Evolutionary conservation across 257 asterid species (phyloP).

Genomic region (Osmanthus fragrans): DNA sequence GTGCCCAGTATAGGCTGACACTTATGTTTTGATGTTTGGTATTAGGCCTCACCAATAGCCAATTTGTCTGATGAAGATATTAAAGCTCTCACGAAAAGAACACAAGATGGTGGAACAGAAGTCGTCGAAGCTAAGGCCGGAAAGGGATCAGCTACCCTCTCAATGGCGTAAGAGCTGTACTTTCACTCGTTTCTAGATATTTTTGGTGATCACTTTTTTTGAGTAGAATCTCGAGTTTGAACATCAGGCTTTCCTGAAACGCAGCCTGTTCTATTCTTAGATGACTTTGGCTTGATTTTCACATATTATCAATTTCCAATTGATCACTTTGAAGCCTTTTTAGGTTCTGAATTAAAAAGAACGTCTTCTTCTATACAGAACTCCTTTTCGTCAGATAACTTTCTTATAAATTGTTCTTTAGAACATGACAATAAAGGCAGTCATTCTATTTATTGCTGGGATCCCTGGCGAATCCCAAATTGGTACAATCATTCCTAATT

Average conservation of each 20-base stretch:
- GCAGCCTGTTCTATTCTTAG: not conserved
- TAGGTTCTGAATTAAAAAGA: not conserved
- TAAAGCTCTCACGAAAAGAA: conserved; percentile 76
- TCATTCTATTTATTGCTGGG: not conserved
- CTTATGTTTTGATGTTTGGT: conserved; percentile 1
- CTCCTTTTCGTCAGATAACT: not conserved
- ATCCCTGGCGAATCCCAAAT: not conserved
- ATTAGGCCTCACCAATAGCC: conserved; percentile 76
- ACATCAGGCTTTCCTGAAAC: not conserved
- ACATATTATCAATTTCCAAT: not conserved
- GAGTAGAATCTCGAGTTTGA: not conserved
- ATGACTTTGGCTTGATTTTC: not conserved
- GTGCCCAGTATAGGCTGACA: not conserved
- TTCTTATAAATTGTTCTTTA: too few relatives aligned
- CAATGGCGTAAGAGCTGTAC: conserved; percentile 80
- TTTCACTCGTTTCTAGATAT: not conserved
- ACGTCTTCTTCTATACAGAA: not conserved
- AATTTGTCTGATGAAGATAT: conserved; percentile 70
- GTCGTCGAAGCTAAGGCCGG: conserved; percentile 99
- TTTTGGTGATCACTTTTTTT: not conserved
- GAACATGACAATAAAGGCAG: not conserved
- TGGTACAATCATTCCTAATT: not conserved
- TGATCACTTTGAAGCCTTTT: not conserved
- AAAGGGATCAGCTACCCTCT: conserved; percentile 97
- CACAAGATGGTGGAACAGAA: conserved; percentile 98